Conservation (phyloP, 2,329 filamentous ascomycete species). For the Calonectria ilicicola region DNA sequence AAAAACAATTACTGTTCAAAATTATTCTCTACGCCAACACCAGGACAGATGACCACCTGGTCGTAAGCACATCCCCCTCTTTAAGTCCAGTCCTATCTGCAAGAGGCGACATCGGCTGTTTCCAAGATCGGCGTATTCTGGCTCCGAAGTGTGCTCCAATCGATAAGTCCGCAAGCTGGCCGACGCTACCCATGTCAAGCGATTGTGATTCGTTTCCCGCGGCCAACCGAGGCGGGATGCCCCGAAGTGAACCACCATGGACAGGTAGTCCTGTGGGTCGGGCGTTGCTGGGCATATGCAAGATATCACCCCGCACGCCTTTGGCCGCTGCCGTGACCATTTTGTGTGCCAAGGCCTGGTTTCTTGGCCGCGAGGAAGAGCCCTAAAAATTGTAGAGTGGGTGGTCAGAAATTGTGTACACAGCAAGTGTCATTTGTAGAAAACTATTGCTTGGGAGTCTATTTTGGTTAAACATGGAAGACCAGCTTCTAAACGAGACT, state of each 20-base stretch:
- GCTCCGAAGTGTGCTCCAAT: not conserved
- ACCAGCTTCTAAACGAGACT: not conserved
- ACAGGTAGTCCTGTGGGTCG: slow-evolving; percentile 9
- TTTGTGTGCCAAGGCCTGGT: not conserved
- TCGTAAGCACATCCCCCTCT: not conserved
- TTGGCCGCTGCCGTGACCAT: not conserved
- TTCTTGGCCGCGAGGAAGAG: not conserved
- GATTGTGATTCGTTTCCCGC: slow-evolving; percentile 4
- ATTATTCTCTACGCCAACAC: no score
- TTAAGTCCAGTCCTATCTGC: slow-evolving; percentile 3
- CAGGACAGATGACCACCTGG: not conserved
- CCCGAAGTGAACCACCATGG: not conserved
- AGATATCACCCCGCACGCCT: slow-evolving; percentile 8
- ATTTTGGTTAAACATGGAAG: not conserved
- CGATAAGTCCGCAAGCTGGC: not conserved
- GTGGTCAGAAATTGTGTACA: not conserved
- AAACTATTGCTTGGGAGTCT: not conserved
- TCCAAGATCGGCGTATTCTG: not conserved
- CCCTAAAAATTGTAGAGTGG: not conserved
- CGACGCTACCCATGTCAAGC: not conserved
- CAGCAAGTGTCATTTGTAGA: no score
- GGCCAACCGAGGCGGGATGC: slow-evolving; percentile 6
- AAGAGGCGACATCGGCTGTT: slow-evolving; percentile 13
- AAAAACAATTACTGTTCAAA: not conserved
- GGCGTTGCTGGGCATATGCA: slow-evolving; percentile 5